Evolutionary conservation across 371 early-diverging fungal genomes (phyloP).

Genomic region (Cladochytrium tenue): DNA sequence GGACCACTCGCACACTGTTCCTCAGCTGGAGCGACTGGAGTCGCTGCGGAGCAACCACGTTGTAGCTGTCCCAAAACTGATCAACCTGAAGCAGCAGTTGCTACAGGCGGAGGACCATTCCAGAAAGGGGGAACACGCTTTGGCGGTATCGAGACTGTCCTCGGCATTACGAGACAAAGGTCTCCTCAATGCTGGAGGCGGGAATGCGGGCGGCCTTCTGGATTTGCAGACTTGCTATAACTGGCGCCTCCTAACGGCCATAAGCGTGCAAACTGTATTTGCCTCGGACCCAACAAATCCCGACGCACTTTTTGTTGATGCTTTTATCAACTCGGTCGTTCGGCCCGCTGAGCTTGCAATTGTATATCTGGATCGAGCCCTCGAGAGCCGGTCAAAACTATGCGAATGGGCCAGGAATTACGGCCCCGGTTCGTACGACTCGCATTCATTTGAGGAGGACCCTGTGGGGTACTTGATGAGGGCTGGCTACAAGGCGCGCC

Average conservation of each 20-base stretch:
- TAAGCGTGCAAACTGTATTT: conserved; percentile 22
- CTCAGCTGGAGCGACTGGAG: conserved; percentile 15
- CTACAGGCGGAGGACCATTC: conserved; percentile 17
- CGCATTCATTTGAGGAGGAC: neutral
- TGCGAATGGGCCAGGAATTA: neutral
- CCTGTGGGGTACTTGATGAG: conserved; percentile 17
- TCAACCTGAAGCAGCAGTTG: conserved; percentile 19
- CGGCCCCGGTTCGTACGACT: neutral
- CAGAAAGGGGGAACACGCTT: conserved; percentile 4
- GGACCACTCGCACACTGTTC: conserved; percentile 14
- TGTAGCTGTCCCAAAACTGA: conserved; percentile 4
- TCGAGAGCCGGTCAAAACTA: conserved; percentile 3
- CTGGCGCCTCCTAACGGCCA: conserved; percentile 20
- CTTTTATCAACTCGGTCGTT: conserved; percentile 28
- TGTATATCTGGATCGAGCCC: conserved; percentile 13
- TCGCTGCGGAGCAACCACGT: conserved; percentile 16
- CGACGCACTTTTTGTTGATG: conserved; percentile 30
- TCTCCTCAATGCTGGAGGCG: conserved; percentile 17
- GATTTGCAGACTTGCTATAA: conserved; percentile 20
- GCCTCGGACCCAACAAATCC: conserved; percentile 12
- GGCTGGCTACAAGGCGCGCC: conserved; percentile 15
- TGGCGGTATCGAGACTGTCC: conserved; percentile 9
- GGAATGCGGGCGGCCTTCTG: conserved; percentile 20
- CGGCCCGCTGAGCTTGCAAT: conserved; percentile 29
- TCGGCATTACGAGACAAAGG: neutral